Evolutionary conservation across 2,329 filamentous ascomycete species (phyloP).

Genomic region (Hymenoscyphus fructigenus): DNA sequence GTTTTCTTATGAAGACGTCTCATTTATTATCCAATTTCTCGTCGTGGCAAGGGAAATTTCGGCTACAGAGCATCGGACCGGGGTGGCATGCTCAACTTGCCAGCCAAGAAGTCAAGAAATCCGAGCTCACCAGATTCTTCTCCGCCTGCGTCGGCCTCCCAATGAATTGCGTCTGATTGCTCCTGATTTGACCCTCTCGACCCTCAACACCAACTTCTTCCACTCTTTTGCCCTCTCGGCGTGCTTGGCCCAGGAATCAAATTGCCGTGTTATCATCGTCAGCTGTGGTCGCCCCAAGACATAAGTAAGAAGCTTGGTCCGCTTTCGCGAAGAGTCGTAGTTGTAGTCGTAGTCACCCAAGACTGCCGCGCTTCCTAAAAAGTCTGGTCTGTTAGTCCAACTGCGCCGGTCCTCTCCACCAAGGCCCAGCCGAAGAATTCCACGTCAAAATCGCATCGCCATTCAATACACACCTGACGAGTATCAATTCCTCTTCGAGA

Average conservation of each 20-base stretch:
- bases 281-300: neutral
- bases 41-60: neutral
- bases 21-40: neutral
- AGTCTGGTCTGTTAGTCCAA: neutral
- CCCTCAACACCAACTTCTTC: slow-evolving; percentile 1
- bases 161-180: neutral
- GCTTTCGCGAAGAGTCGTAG: neutral
- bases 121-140: slow-evolving; percentile 6
- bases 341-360: neutral
- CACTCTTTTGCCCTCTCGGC: slow-evolving; percentile 11
- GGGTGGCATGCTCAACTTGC: neutral
- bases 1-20: too few species aligned
- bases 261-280: neutral
- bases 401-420: neutral
- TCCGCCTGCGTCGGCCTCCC: neutral
- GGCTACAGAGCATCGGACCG: neutral
- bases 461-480: neutral
- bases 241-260: neutral
- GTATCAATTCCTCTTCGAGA: neutral
- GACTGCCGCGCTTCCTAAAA: neutral
- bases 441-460: neutral
- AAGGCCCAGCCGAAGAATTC: neutral
- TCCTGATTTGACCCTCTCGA: neutral
- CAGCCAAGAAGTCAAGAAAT: slow-evolving; percentile 1
- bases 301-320: slow-evolving; percentile 8